phyloP scores from a whole-genome alignment of 805 yeast species.

The Candida hungchunana region DNA sequence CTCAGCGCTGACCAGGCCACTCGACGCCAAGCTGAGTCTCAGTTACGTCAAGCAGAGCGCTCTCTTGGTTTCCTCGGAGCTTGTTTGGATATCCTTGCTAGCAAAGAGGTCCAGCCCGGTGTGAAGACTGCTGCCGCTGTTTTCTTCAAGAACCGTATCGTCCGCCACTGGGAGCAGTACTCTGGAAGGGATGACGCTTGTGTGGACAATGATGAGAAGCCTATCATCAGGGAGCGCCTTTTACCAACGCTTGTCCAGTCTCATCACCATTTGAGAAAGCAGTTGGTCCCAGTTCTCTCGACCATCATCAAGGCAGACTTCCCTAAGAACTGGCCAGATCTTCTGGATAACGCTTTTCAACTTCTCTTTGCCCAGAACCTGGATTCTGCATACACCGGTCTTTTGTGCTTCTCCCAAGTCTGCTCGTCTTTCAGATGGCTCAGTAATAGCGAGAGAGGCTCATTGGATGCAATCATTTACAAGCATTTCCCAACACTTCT shows the following conservation, averaged over 20 bases:
- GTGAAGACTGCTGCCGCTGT: constrained; percentile 74
- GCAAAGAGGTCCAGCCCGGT: constrained; percentile 44
- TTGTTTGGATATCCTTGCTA: constrained; percentile 68
- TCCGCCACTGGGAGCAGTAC: constrained; percentile 52
- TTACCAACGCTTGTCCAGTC: constrained; percentile 57
- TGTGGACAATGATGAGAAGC: constrained; percentile 70
- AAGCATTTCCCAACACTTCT: constrained; percentile 64
- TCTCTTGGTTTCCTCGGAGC: constrained; percentile 76
- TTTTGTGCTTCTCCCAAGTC: constrained; percentile 66
- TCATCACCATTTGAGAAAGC: constrained; percentile 35
- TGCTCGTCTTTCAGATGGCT: constrained; percentile 70
- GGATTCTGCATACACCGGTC: constrained; percentile 54
- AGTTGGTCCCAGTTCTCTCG: constrained; percentile 49
- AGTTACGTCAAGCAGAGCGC: constrained; percentile 52
- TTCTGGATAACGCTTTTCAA: constrained; percentile 42
- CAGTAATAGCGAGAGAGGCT: constrained; percentile 48
- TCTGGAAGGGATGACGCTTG: constrained; percentile 28
- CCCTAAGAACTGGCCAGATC: constrained; percentile 50
- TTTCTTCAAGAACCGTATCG: constrained; percentile 72
- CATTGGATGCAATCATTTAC: constrained; percentile 49
- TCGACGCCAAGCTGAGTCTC: constrained; percentile 66
- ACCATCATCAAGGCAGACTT: constrained; percentile 48
- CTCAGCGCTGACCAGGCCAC: constrained; percentile 58
- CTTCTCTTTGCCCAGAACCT: constrained; percentile 43
- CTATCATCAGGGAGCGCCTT: constrained; percentile 63